Evolutionary conservation across 2,329 filamentous ascomycete genomes (phyloP).

Genomic region (Colletotrichum sp.): DNA sequence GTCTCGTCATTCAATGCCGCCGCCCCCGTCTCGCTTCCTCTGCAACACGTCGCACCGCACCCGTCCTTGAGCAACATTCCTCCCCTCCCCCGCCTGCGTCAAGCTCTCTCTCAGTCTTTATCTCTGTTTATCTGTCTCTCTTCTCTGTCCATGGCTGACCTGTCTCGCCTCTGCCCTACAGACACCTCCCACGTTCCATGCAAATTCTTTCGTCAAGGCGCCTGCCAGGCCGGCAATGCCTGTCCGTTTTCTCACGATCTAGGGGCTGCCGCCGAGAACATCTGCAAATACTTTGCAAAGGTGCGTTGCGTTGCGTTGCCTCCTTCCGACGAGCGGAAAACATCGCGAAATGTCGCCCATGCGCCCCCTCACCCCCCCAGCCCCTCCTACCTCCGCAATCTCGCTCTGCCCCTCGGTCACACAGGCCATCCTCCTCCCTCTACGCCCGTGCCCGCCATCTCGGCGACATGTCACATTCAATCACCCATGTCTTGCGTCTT

Average conservation of each 20-base stretch:
- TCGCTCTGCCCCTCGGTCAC: constrained; percentile 12
- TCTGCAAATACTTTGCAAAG: constrained; percentile 99
- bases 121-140: neutral
- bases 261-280: constrained; percentile 81
- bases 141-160: constrained; percentile 17
- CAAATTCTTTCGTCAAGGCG: constrained; percentile 98
- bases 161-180: constrained; percentile 40
- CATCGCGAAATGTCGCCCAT: neutral
- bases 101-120: neutral
- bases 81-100: neutral
- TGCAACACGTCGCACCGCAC: constrained; percentile 20
- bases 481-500: neutral
- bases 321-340: neutral
- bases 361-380: neutral
- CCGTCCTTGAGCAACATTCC: constrained; percentile 15
- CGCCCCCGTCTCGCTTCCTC: neutral
- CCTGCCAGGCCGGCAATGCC: constrained; percentile 93
- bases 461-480: neutral
- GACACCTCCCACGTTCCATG: constrained; percentile 97
- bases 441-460: neutral
- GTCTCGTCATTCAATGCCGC: neutral
- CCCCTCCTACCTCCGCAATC: constrained; percentile 15
- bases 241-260: constrained; percentile 97
- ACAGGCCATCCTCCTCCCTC: neutral
- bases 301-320: constrained; percentile 52